Conservation (phyloP, 306 rosid genomes). For the Inga oerstediana region DNA sequence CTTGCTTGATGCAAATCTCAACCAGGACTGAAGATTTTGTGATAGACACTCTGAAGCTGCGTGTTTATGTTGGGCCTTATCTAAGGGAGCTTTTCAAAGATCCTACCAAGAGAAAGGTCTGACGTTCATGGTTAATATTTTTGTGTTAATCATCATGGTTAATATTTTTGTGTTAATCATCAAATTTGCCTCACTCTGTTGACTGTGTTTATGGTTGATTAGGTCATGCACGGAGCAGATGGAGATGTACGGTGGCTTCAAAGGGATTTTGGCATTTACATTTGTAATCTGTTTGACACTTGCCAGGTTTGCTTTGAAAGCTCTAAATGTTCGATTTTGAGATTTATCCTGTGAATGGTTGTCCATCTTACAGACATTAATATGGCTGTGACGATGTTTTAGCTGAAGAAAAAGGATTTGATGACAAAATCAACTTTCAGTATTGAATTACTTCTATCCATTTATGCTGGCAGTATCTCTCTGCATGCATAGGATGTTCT, state of each 20-base stretch:
- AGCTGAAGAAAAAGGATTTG: not conserved
- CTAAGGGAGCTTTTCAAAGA: constrained; percentile 92
- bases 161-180: not conserved
- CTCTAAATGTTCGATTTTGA: constrained; percentile 18
- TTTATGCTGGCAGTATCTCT: constrained; percentile 15
- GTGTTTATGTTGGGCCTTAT: constrained; percentile 84
- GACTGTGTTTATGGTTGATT: constrained; percentile 39
- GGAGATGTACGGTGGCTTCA: constrained; percentile 91
- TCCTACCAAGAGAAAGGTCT: constrained; percentile 87
- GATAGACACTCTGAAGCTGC: constrained; percentile 89
- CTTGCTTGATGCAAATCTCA: constrained; percentile 98
- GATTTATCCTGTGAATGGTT: not conserved
- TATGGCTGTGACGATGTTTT: not conserved
- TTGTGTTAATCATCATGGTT: not conserved
- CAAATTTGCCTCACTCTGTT: constrained; percentile 8
- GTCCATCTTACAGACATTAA: not conserved
- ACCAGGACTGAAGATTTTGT: constrained; percentile 94
- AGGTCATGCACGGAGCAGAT: constrained; percentile 99
- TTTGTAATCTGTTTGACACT: constrained; percentile 94
- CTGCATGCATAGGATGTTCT: not conserved
- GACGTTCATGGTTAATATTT: constrained; percentile 13
- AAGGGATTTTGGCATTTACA: constrained; percentile 91
- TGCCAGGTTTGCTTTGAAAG: constrained; percentile 72
- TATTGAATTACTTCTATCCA: not conserved
- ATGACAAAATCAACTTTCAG: not conserved